Conservation (phyloP, 192 early-diverging fungal genomes). For the Podila epigama region DNA sequence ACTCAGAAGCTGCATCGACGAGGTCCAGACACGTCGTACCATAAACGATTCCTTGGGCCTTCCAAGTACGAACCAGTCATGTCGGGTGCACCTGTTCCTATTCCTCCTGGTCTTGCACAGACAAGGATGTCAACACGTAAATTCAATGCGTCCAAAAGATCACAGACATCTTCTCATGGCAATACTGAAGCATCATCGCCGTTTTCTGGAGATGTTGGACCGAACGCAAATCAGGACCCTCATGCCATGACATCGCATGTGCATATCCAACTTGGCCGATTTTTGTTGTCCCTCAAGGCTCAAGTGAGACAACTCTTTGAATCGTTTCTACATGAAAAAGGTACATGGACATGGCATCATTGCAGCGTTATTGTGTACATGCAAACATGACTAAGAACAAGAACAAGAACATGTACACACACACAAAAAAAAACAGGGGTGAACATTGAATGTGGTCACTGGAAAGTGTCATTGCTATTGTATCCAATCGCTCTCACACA, state of each 20-base stretch:
- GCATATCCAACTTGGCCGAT: constrained; percentile 18
- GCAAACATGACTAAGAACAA: too few relatives aligned
- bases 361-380: not conserved
- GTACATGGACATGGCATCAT: not conserved
- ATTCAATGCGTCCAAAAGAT: not conserved
- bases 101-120: not conserved
- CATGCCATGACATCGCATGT: not conserved
- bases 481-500: not conserved
- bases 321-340: constrained; percentile 7
- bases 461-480: too few relatives aligned
- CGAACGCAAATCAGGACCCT: constrained; percentile 4
- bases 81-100: not conserved
- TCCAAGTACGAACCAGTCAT: not conserved
- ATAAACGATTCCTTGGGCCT: constrained; percentile 4
- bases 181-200: not conserved
- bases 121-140: not conserved
- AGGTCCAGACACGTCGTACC: constrained; percentile 9
- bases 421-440: too few relatives aligned
- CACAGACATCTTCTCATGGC: too few relatives aligned
- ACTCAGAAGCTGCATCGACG: constrained; percentile 11
- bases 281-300: constrained; percentile 19
- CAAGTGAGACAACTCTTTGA: constrained; percentile 26
- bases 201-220: not conserved
- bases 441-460: too few relatives aligned
- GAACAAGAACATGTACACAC: too few relatives aligned